A percentile compares a stretch with the other conserved stretches of the same genome.
Evolutionary conservation across 164 flowering plant genomes (phyloP).

Genomic region (Vitis rotundifolia): DNA sequence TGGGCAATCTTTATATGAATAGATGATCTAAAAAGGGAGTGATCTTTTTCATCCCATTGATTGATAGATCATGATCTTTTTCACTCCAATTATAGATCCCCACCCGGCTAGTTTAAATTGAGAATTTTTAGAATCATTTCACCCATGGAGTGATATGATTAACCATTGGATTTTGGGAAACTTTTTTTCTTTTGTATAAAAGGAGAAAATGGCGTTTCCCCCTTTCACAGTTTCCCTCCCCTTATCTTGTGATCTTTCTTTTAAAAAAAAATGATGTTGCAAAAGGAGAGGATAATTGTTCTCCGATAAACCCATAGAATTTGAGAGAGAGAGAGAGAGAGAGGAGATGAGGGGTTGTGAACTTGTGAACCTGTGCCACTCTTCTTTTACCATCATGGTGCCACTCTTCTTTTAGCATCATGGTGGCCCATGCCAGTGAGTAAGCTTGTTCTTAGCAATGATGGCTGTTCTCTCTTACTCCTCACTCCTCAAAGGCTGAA

Average conservation of each 20-base stretch:
- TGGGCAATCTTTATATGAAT: constrained; percentile 5
- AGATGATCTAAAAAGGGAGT: constrained; percentile 16
- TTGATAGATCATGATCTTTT: constrained; percentile 36
- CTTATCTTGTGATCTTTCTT: no score
- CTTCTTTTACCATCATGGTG: constrained; percentile 24
- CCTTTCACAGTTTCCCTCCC: no score
- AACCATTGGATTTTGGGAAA: constrained; percentile 25
- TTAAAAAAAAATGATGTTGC: no score
- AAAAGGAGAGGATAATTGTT: no score
- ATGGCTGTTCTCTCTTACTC: constrained; percentile 14
- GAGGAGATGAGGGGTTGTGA: background rate
- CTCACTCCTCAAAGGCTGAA: constrained; percentile 15
- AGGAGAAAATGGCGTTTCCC: no score
- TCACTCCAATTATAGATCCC: constrained; percentile 20
- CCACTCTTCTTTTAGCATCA: constrained; percentile 19
- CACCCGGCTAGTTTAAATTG: constrained; percentile 19
- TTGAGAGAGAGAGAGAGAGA: background rate
- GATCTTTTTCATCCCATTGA: constrained; percentile 27
- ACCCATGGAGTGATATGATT: constrained; percentile 13
- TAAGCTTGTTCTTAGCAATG: constrained; percentile 18
- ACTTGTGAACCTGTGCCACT: background rate
- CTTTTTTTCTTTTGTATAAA: background rate
- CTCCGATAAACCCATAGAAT: no score
- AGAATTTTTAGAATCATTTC: constrained; percentile 9
- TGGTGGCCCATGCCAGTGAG: constrained; percentile 32